Conservation (phyloP, 1,139 yeast species). For the Suhomyces ambrosiae region DNA sequence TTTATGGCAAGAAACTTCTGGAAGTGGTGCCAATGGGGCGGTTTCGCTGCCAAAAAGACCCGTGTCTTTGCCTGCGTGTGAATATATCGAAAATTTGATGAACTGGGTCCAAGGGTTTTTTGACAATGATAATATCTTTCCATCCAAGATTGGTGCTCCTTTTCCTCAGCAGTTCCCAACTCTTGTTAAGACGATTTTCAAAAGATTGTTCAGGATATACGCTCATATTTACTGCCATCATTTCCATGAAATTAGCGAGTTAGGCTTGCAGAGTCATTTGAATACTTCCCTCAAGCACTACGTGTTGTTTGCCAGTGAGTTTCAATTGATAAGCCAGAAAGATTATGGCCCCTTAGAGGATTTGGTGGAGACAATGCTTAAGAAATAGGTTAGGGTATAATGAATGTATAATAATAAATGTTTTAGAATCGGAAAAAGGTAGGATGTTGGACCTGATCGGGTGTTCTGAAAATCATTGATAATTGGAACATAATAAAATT, state of each 20-base stretch:
- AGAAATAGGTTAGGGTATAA: too few relatives aligned
- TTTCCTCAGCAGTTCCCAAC: constrained; percentile 72
- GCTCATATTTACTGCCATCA: constrained; percentile 98
- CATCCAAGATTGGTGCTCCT: constrained; percentile 86
- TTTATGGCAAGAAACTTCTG: constrained; percentile 81
- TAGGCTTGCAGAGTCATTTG: constrained; percentile 88
- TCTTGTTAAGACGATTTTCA: constrained; percentile 81
- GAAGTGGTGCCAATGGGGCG: constrained; percentile 33
- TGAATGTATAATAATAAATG: too few relatives aligned
- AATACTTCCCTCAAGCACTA: constrained; percentile 95
- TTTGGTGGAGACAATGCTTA: constrained; percentile 71
- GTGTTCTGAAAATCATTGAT: too few relatives aligned
- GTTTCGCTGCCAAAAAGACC: constrained; percentile 56
- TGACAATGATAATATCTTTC: constrained; percentile 88
- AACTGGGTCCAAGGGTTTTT: constrained; percentile 89
- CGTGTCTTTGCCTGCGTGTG: constrained; percentile 78
- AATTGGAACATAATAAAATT: too few relatives aligned
- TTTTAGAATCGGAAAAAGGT: too few relatives aligned
- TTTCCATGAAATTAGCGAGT: constrained; percentile 88
- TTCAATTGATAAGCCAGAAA: constrained; percentile 68
- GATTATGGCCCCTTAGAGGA: constrained; percentile 94
- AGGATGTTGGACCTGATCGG: too few relatives aligned
- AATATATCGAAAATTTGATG: constrained; percentile 90
- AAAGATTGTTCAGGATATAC: constrained; percentile 90
- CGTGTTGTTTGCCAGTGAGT: constrained; percentile 84